These are phyloP conservation scores for Clathrospora elynae DNA, from an alignment of 2,329 filamentous ascomycete genomes.

Conservation along the genomic window DNA sequence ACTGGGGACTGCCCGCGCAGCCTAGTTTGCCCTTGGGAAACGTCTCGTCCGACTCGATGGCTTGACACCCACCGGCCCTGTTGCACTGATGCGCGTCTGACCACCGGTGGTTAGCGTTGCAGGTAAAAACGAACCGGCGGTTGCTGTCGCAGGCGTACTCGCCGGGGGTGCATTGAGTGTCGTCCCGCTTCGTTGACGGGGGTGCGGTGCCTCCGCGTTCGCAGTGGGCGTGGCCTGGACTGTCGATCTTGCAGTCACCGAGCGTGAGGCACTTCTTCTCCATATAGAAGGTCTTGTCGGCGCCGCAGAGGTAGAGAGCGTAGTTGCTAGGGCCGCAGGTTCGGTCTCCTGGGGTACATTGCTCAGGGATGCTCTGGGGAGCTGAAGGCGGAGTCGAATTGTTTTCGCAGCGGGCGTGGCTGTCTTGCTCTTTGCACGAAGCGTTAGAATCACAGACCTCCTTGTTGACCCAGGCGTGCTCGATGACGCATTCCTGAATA, in stretches of 20 bases:
- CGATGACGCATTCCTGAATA: not conserved
- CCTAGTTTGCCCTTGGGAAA: not conserved
- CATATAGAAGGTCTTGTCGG: not conserved
- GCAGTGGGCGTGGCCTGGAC: constrained; percentile 4
- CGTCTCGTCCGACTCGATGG: constrained; percentile 3
- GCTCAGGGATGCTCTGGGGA: not conserved
- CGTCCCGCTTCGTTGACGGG: not conserved
- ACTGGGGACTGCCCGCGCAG: not conserved
- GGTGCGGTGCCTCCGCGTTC: constrained; percentile 2
- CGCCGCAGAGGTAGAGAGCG: constrained; percentile 2
- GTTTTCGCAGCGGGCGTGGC: constrained; percentile 1
- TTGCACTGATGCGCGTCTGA: not conserved
- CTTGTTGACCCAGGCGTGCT: not conserved
- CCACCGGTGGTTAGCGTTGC: constrained; percentile 2
- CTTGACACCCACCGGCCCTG: not conserved
- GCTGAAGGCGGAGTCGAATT: not conserved
- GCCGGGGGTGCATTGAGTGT: no score
- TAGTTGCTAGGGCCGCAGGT: constrained; percentile 7
- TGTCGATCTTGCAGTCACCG: constrained; percentile 8
- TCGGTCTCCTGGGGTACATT: constrained; percentile 2
- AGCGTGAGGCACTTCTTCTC: constrained; percentile 7
- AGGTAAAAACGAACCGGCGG: no score
- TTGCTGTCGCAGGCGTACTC: no score
- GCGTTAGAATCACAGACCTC: not conserved
- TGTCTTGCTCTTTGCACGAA: not conserved